phyloP scores from a whole-genome alignment of 1,139 yeast species.

The Magnusiomyces paraingens region DNA sequence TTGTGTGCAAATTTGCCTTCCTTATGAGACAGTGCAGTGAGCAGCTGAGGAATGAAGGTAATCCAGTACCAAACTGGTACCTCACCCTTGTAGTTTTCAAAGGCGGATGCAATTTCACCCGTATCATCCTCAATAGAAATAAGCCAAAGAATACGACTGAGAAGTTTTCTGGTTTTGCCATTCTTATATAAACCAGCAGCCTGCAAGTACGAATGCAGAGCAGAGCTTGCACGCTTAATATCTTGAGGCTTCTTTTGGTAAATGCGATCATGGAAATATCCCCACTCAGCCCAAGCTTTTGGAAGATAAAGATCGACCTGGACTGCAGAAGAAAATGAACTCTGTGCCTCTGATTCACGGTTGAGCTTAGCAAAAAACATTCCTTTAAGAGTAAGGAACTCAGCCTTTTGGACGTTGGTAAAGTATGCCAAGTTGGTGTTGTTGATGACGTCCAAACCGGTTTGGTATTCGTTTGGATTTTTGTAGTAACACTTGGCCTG shows the following conservation, averaged over 20 bases:
- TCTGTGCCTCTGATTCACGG: conserved; percentile 91
- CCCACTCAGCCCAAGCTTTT: conserved; percentile 99
- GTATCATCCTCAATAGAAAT: conserved; percentile 83
- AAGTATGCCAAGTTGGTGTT: conserved; percentile 93
- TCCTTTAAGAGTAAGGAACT: conserved; percentile 93
- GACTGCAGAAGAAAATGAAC: conserved; percentile 96
- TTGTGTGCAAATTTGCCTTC: conserved; percentile 88
- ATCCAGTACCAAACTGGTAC: conserved; percentile 99
- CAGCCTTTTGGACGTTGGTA: conserved; percentile 96
- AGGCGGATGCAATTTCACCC: conserved; percentile 79
- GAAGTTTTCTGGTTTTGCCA: conserved; percentile 78
- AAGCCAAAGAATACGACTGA: conserved; percentile 90
- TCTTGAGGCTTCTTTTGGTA: conserved; percentile 81
- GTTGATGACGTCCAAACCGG: conserved; percentile 94
- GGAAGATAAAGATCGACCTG: conserved; percentile 90
- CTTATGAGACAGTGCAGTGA: conserved; percentile 81
- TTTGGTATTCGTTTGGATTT: conserved; percentile 76
- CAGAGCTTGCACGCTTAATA: conserved; percentile 83
- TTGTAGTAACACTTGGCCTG: conserved; percentile 98
- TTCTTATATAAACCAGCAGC: conserved; percentile 96
- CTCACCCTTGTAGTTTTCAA: conserved; percentile 89
- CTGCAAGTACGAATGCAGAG: conserved; percentile 91
- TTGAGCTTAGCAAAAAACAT: conserved; percentile 91
- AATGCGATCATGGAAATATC: conserved; percentile 83
- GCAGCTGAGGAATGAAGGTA: conserved; percentile 88